These are phyloP conservation scores for Leptomonas seymouri DNA, from an alignment of 208 protist genomes.

Conservation along the genomic window DNA sequence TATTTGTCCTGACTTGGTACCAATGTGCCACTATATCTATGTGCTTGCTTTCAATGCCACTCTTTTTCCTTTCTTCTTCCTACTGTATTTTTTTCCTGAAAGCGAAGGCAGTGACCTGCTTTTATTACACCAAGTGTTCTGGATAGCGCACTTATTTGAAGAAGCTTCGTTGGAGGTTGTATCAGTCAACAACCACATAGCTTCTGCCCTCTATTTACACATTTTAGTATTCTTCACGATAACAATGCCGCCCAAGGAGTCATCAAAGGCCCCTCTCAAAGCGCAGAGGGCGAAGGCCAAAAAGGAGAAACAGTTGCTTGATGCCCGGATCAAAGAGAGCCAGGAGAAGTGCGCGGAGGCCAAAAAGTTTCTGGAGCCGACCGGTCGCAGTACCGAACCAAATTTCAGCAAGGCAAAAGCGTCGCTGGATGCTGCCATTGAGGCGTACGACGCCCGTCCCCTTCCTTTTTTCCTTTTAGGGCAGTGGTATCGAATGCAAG, in stretches of 20 bases:
- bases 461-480: constrained; percentile 71
- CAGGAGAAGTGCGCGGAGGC: constrained; percentile 82
- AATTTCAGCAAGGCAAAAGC: constrained; percentile 84
- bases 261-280: constrained; percentile 24
- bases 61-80: not conserved
- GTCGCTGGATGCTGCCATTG: constrained; percentile 72
- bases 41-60: not conserved
- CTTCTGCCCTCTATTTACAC: too few relatives aligned
- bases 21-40: not conserved
- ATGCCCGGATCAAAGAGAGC: constrained; percentile 73
- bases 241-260: constrained; percentile 43
- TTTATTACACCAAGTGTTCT: not conserved
- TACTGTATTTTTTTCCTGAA: not conserved
- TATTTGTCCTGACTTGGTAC: too few relatives aligned
- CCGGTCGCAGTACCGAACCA: constrained; percentile 52
- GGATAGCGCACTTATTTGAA: too few relatives aligned
- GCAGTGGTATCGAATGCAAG: constrained; percentile 61
- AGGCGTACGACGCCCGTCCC: constrained; percentile 70
- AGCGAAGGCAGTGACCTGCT: not conserved
- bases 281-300: constrained; percentile 53
- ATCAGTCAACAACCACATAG: too few relatives aligned
- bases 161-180: too few relatives aligned
- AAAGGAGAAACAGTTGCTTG: constrained; percentile 79
- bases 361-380: constrained; percentile 64
- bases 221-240: too few relatives aligned